Percentiles rank a stretch among this genome's conserved stretches.
Evolutionary conservation across 2,329 filamentous ascomycete genomes (phyloP).

Genomic region (Coleophoma cylindrospora): DNA sequence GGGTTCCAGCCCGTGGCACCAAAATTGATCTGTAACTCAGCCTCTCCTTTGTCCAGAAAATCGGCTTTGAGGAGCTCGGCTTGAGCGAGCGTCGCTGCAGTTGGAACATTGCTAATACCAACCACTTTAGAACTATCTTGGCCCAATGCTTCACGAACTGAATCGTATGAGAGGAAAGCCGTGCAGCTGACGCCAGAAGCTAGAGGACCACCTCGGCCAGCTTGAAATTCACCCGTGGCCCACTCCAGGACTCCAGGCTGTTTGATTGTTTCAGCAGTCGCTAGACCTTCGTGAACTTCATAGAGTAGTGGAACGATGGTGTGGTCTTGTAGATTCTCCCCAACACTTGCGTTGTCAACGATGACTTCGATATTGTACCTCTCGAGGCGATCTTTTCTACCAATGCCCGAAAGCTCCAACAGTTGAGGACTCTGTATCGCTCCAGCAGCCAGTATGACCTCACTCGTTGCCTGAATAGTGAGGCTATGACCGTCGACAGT

Average conservation of each 20-base stretch:
- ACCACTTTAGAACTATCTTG: conserved; percentile 3
- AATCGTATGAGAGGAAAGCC: not conserved
- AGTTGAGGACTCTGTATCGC: conserved; percentile 46
- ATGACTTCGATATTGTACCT: conserved; percentile 36
- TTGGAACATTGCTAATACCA: no score
- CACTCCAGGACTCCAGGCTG: conserved; percentile 27
- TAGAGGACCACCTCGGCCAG: conserved; percentile 34
- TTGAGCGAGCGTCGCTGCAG: conserved; percentile 23
- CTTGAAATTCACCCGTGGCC: conserved; percentile 12
- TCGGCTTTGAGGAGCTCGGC: conserved; percentile 31
- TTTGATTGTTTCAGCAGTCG: conserved; percentile 21
- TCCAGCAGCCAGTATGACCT: conserved; percentile 47
- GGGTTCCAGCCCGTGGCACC: conserved; percentile 34
- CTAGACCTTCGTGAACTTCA: conserved; percentile 12
- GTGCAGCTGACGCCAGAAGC: conserved; percentile 29
- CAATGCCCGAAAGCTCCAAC: conserved; percentile 46
- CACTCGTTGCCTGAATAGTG: conserved; percentile 17
- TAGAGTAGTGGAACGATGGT: conserved; percentile 19
- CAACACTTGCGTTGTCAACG: conserved; percentile 43
- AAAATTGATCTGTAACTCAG: conserved; percentile 11
- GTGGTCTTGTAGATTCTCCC: conserved; percentile 44
- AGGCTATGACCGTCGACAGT: conserved; percentile 1
- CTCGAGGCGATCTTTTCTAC: conserved; percentile 35
- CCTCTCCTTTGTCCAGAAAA: conserved; percentile 27
- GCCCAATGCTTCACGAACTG: conserved; percentile 23